Base-by-base conservation (phyloP, 2,329 filamentous ascomycete genomes). In the Tolypocladium ophioglossoides region DNA sequence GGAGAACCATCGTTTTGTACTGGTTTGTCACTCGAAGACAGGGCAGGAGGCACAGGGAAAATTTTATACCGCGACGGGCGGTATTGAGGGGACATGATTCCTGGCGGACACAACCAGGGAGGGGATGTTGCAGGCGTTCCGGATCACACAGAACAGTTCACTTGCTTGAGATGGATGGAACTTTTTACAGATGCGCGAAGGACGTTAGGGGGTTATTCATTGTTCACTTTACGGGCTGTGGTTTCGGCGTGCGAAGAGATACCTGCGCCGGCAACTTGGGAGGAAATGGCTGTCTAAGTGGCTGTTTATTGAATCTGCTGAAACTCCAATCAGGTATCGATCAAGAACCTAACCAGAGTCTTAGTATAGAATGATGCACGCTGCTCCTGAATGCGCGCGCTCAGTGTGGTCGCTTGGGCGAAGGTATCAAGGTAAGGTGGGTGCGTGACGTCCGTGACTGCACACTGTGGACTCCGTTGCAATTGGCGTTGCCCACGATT, bases 61-160 rank as follows among this genome's bases (percentile, higher is more conserved):
- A 6, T 47, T 46, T 47, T 35, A 40, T 54, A 51, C 34, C 49
- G 47, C 22, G 38, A 51, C 27, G 39, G 48, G 27, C 34, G 52
- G 52, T 54, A 54, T 51, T 18, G 35, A 44, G 34, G 40, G 40
- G n/a, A 54, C 27, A 37, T 35, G 38, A 54, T 46, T 32, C 10
- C 47, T 32, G 30, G 30, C 27, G 32, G 38, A 32, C 48, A 24
- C 4, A 27, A 20, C 39, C 35, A 46, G 52, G 48, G 27, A 51
- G n/a, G 30, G 46, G 37, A 44, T 32, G 48, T 46, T 47, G 40
- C 35, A 44, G 52, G 52, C 52, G 52, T 54, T 54, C 52, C 48
- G 52, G 52, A 51, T 47, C 30, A 34, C 49, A 46, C 48, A 54
- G 18, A 54, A 35, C 22, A 38, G 22, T 54, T 40, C 40, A 51